phyloP scores from a whole-genome alignment of 345 rosid genomes.

The Eucalyptus dawsonii region DNA sequence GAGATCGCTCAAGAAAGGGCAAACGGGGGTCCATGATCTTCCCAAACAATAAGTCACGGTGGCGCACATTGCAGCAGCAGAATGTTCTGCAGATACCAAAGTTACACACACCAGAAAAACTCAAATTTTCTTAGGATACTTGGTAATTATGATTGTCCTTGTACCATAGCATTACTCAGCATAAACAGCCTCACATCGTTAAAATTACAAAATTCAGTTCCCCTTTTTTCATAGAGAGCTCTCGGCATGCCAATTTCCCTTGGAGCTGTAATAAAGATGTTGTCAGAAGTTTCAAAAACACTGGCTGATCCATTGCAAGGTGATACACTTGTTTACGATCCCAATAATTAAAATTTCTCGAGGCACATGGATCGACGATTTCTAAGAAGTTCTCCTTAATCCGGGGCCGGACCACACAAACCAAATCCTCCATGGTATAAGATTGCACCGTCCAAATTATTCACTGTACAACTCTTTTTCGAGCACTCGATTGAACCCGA shows the following conservation, averaged over 20 bases:
- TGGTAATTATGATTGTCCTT: background rate
- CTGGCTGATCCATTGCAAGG: background rate
- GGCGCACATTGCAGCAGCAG: background rate
- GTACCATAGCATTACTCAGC: background rate
- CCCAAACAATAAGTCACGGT: background rate
- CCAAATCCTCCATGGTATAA: no score
- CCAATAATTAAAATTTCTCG: background rate
- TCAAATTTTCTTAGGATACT: background rate
- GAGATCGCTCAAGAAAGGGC: slow-evolving; percentile 44
- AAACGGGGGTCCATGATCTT: slow-evolving; percentile 9
- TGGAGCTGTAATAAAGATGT: background rate
- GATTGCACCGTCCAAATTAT: background rate
- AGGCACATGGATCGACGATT: accelerated
- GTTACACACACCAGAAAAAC: background rate
- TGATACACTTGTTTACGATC: accelerated
- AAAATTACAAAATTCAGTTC: background rate
- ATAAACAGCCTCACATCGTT: background rate
- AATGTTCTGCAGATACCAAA: background rate
- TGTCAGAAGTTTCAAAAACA: background rate
- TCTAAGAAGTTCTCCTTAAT: no score
- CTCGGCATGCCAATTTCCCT: background rate
- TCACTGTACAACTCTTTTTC: background rate
- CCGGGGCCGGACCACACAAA: accelerated
- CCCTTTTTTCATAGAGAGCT: background rate
- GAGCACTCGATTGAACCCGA: background rate